phyloP scores from a whole-genome alignment of 2,329 filamentous ascomycete species.

The Graphilbum sp. region DNA sequence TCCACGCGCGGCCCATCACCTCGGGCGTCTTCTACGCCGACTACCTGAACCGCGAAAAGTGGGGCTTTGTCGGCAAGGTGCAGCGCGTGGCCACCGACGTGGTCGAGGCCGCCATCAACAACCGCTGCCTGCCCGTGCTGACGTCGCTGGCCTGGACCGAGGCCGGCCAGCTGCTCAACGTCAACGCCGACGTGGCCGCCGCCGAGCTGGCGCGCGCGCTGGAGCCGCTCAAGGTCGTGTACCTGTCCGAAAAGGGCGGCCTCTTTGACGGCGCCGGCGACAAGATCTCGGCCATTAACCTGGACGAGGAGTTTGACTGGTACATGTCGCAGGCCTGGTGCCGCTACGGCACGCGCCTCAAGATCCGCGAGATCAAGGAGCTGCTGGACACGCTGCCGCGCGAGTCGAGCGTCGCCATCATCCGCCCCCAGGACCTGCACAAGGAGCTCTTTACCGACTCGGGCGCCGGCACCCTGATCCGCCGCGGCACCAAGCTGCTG shows the following conservation, averaged over 20 bases:
- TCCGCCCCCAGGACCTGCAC: slow-evolving; percentile 87
- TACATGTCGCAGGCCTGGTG: slow-evolving; percentile 93
- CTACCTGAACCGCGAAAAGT: slow-evolving; percentile 93
- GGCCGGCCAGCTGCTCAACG: slow-evolving; percentile 86
- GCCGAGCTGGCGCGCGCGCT: slow-evolving; percentile 79
- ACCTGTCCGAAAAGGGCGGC: slow-evolving; percentile 95
- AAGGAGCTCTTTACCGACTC: slow-evolving; percentile 96
- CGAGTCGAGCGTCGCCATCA: slow-evolving; percentile 91
- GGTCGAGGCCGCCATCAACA: slow-evolving; percentile 80
- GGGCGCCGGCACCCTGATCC: slow-evolving; percentile 82
- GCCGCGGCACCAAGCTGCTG: slow-evolving; percentile 78
- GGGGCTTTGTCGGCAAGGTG: slow-evolving; percentile 90
- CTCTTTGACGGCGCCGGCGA: slow-evolving; percentile 84
- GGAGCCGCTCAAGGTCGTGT: slow-evolving; percentile 93
- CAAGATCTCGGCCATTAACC: slow-evolving; percentile 93
- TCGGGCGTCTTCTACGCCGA: slow-evolving; percentile 83
- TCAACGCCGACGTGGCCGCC: slow-evolving; percentile 93
- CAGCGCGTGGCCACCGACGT: slow-evolving; percentile 79
- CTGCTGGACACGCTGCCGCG: slow-evolving; percentile 75
- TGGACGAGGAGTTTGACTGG: slow-evolving; percentile 89
- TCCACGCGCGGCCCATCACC: slow-evolving; percentile 76
- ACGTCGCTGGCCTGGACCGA: slow-evolving; percentile 92
- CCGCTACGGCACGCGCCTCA: slow-evolving; percentile 81
- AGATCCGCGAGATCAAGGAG: slow-evolving; percentile 97
- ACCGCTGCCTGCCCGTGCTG: slow-evolving; percentile 81